Evolutionary conservation across 208 protist genomes (phyloP).

Genomic region (Trypanosoma theileri): DNA sequence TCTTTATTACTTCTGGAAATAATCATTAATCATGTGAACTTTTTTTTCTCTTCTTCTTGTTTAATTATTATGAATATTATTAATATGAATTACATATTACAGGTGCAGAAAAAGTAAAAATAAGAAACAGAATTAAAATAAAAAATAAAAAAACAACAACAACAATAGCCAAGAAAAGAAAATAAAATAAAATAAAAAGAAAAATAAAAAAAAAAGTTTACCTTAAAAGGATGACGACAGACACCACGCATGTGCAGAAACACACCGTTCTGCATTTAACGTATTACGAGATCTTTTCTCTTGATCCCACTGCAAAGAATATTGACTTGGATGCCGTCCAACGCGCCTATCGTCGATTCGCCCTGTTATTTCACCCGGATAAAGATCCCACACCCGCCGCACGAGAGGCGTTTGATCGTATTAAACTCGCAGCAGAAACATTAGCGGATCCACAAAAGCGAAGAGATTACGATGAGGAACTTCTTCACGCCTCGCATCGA

Average conservation of each 20-base stretch:
- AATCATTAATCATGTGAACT: too few relatives aligned
- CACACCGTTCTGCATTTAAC: slow-evolving; percentile 50
- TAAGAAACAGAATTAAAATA: neutral
- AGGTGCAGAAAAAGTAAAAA: neutral
- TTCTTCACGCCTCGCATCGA: slow-evolving; percentile 9
- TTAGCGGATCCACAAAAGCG: slow-evolving; percentile 49
- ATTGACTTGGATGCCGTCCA: slow-evolving; percentile 28
- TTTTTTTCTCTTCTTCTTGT: too few relatives aligned
- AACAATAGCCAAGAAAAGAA: neutral
- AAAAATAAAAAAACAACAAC: slow-evolving; percentile 1
- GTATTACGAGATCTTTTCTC: slow-evolving; percentile 70
- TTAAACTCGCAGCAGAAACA: slow-evolving; percentile 64
- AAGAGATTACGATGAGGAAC: slow-evolving; percentile 36
- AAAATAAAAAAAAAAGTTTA: slow-evolving; percentile 15
- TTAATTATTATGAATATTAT: too few relatives aligned
- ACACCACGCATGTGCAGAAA: slow-evolving; percentile 28
- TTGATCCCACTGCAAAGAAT: slow-evolving; percentile 18
- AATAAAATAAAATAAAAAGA: slow-evolving; percentile 23
- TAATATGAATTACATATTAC: too few relatives aligned
- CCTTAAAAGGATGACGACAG: slow-evolving; percentile 7
- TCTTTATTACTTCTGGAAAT: too few relatives aligned
- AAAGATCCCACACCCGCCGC: slow-evolving; percentile 75
- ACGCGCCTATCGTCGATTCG: slow-evolving; percentile 63
- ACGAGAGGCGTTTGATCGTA: slow-evolving; percentile 57
- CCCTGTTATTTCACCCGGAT: slow-evolving; percentile 82